These are phyloP conservation scores for Sporisorium scitamineum DNA, from an alignment of 1,284 basidiomycete genomes.

Conservation along the genomic window DNA sequence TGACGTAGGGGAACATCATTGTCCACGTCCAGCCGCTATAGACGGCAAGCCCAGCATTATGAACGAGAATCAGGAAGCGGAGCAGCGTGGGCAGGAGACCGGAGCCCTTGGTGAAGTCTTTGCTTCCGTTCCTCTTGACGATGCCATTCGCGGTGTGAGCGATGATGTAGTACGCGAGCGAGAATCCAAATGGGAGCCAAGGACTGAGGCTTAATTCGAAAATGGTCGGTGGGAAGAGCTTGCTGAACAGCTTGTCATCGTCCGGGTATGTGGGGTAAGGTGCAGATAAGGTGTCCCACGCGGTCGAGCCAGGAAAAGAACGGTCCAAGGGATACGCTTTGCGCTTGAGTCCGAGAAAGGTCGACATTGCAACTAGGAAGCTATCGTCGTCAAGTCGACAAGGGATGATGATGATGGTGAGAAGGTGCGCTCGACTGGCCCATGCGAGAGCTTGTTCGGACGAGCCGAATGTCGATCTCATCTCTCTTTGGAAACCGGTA, in stretches of 20 bases:
- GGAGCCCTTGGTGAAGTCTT: conserved; percentile 49
- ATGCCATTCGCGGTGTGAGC: conserved; percentile 51
- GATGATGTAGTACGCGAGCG: conserved; percentile 56
- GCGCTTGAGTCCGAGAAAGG: conserved; percentile 41
- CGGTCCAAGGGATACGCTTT: conserved; percentile 48
- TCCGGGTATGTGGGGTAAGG: conserved; percentile 46
- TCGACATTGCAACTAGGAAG: conserved; percentile 33
- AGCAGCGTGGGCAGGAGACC: conserved; percentile 19
- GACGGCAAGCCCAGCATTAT: conserved; percentile 57
- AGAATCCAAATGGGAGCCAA: conserved; percentile 48
- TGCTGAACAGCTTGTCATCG: conserved; percentile 21
- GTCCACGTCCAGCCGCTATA: conserved; percentile 59
- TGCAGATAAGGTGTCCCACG: conserved; percentile 21
- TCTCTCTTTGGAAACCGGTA: not conserved
- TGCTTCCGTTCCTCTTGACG: conserved; percentile 28
- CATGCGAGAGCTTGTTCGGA: not conserved
- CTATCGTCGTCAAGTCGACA: not conserved
- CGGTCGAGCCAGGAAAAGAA: conserved; percentile 2
- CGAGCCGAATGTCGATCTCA: not conserved
- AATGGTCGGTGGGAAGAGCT: conserved; percentile 11
- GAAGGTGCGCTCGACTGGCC: not conserved
- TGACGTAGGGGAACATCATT: conserved; percentile 47
- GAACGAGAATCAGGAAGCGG: conserved; percentile 47
- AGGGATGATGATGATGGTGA: conserved; percentile 1
- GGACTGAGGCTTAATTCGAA: conserved; percentile 41